Evolutionary conservation across 148 eudicot genomes (phyloP).

Genomic region (Chenopodium formosanum): DNA sequence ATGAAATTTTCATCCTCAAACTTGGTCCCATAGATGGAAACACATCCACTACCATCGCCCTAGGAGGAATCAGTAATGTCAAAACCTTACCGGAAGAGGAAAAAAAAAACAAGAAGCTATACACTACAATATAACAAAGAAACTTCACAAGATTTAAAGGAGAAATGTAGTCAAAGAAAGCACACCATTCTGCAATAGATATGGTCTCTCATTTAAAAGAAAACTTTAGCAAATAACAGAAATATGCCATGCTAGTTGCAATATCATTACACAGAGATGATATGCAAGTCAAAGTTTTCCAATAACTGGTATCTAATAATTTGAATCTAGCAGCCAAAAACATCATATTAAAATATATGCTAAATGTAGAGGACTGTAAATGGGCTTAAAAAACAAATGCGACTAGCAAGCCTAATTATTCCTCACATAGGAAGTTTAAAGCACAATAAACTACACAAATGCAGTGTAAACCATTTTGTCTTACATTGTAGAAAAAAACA

Average conservation of each 20-base stretch:
- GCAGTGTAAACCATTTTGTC: neutral
- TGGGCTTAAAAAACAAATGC: neutral
- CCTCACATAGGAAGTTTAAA: neutral
- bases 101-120: neutral
- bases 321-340: neutral
- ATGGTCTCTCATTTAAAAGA: neutral
- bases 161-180: neutral
- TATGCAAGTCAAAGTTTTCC: neutral
- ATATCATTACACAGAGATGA: neutral
- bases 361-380: neutral
- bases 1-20: constrained; percentile 94
- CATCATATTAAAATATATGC: neutral
- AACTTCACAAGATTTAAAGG: neutral
- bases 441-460: neutral
- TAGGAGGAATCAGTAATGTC: constrained; percentile 28
- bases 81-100: constrained; percentile 14
- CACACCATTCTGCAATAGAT: neutral
- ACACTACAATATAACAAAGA: neutral
- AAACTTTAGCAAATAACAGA: neutral
- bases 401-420: neutral
- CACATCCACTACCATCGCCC: constrained; percentile 97
- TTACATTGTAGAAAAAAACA: neutral
- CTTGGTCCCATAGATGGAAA: constrained; percentile 80
- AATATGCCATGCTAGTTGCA: neutral
- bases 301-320: neutral